A percentile compares a stretch with the other conserved stretches of the same genome.
Evolutionary conservation across 2,329 filamentous ascomycete species (phyloP).

Genomic region (Calonectria pseudoreteaudii): DNA sequence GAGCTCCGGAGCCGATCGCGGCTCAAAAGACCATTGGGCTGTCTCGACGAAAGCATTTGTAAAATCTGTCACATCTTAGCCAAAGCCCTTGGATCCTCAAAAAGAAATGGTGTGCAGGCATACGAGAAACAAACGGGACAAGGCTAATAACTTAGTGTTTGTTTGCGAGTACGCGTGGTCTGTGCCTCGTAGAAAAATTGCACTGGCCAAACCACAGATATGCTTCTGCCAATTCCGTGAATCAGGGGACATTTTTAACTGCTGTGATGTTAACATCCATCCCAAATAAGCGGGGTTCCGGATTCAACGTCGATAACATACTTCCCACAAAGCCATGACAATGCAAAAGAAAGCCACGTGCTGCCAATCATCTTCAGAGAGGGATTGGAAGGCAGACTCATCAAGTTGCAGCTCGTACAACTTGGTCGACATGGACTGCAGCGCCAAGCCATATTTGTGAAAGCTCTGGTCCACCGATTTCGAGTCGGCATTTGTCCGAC

Average conservation of each 20-base stretch:
- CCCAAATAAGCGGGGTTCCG: not conserved
- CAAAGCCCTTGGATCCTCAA: rapidly evolving
- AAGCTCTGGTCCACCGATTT: not conserved
- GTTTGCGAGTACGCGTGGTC: not conserved
- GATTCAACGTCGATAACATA: not conserved
- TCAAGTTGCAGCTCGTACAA: not conserved
- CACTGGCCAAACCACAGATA: not conserved
- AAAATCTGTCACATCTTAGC: not conserved
- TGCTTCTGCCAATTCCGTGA: constrained; percentile 5
- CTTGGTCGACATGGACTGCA: not conserved
- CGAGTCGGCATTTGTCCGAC: not conserved
- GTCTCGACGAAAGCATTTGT: not conserved
- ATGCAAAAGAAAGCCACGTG: constrained; percentile 7
- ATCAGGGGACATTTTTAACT: constrained; percentile 3
- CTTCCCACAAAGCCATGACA: constrained; percentile 1
- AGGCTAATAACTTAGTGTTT: not conserved
- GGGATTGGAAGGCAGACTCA: not conserved
- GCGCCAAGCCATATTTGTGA: not conserved
- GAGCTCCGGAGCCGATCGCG: not conserved
- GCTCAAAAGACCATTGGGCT: not conserved
- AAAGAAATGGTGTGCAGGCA: not conserved
- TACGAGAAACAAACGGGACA: not conserved
- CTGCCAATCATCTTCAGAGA: constrained; percentile 6
- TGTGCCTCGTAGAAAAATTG: not conserved
- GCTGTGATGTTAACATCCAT: not conserved